Evolutionary conservation across 2,329 filamentous ascomycete species (phyloP).

Genomic region (Hymenoscyphus salicellus): DNA sequence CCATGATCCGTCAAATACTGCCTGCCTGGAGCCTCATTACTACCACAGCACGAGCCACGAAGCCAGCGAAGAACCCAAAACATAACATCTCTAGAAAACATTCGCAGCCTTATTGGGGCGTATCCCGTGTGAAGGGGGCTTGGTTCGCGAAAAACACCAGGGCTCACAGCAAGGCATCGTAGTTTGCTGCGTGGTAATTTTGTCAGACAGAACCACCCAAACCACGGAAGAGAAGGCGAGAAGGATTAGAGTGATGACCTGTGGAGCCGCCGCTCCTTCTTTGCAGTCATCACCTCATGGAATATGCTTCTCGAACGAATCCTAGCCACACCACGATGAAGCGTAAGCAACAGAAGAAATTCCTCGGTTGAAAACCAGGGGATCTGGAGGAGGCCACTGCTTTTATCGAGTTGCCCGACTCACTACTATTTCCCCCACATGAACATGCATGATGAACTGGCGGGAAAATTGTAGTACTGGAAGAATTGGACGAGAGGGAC

Average conservation of each 20-base stretch:
- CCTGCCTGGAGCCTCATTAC: slow-evolving; percentile 11
- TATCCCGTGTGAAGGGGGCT: neutral
- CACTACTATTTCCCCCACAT: neutral
- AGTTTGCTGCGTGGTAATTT: neutral
- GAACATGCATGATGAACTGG: slow-evolving; percentile 1
- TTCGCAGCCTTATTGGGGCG: slow-evolving; percentile 12
- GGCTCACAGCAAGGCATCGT: slow-evolving; percentile 3
- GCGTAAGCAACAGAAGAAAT: neutral
- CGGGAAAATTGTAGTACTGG: neutral
- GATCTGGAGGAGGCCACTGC: neutral
- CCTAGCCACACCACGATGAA: neutral
- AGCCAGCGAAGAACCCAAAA: neutral
- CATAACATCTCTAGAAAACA: neutral
- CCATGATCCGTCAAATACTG: neutral
- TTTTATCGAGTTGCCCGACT: neutral
- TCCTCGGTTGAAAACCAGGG: neutral
- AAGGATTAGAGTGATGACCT: neutral
- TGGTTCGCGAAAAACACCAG: neutral
- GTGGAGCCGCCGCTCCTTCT: neutral
- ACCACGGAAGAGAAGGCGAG: neutral
- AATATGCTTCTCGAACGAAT: neutral
- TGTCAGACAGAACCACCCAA: neutral
- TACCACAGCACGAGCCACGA: neutral
- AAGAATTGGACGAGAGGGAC: neutral
- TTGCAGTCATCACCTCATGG: neutral